Base-by-base conservation (phyloP, 176 grass and related monocot species). In the Miscanthus lutarioriparius region DNA sequence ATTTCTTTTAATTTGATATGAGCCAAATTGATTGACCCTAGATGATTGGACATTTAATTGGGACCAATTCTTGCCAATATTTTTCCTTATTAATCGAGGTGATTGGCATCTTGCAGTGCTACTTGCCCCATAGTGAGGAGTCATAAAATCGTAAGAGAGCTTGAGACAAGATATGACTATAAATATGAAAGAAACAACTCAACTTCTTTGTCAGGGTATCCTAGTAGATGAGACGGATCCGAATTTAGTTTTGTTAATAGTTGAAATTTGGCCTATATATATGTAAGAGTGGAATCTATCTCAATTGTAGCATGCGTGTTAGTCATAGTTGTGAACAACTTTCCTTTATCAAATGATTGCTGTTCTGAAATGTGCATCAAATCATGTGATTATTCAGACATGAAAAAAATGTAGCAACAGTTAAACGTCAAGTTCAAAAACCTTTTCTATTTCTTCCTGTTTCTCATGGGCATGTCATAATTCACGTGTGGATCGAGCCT, bases 291-390 rank as follows among this genome's bases (percentile, higher is more conserved):
- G 51, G 81, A 41, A 74, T 82, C 76, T 77, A 45, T 77, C 71
- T 78, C 82, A 88, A 74, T 70, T 91, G 68, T 90, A 79, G 77
- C 49, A 51, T 84, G 63, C 80, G 53, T 54, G 47, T 30, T 83
- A 70, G 17, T 62, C 84, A 75, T 62, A 70, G 62, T 85, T 72
- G 23, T 63, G n/a, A 25, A 70, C 69, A 70, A 70, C 80, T 84
- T 81, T 75, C 75, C 51, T 80, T 61, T 62, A 49, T 64, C 19
- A 41, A 49, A 87, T 84, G 80, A 84, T 80, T 84, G 49, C 25
- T 70, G 10, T 80, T 84, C 62, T 80, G 61, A 84, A 90, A 80
- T 91, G 48, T 64, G 61, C 49, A 44, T 64, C 59, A 53, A 48
- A 43, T 26, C 74, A 10, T 86, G 47, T 68, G 62, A n/a, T 58